Percentiles rank a stretch among this genome's conserved stretches.
Evolutionary conservation across 176 grass and related monocot genomes (phyloP).

Genomic region (Musa itinerans): DNA sequence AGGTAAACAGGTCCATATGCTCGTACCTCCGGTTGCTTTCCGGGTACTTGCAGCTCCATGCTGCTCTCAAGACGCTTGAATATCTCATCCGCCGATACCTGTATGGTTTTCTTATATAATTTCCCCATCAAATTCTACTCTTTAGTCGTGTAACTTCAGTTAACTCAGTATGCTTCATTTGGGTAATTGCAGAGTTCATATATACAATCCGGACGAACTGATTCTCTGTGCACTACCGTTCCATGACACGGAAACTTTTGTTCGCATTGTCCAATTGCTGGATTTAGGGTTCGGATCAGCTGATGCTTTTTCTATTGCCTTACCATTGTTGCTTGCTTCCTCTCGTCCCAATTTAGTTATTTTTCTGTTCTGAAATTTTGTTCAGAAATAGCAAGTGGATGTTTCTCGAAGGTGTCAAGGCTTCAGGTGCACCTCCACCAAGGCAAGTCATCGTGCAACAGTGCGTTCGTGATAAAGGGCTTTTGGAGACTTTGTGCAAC

Average conservation of each 20-base stretch:
- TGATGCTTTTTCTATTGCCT: not conserved
- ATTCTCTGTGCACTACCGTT: slow-evolving; percentile 63
- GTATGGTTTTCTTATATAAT: slow-evolving; percentile 18
- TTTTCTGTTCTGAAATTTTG: not conserved
- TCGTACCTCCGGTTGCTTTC: slow-evolving; percentile 69
- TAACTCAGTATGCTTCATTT: slow-evolving; percentile 12
- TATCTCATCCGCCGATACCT: slow-evolving; percentile 83
- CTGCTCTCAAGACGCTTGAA: slow-evolving; percentile 73
- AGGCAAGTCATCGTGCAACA: slow-evolving; percentile 80
- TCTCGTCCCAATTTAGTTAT: slow-evolving; percentile 7
- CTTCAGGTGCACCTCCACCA: slow-evolving; percentile 64
- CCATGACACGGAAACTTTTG: slow-evolving; percentile 78
- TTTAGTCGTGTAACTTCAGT: slow-evolving; percentile 8
- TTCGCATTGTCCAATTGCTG: slow-evolving; percentile 77
- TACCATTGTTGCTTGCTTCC: not conserved
- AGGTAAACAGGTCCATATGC: slow-evolving; percentile 72
- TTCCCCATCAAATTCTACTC: not conserved
- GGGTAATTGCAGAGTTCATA: slow-evolving; percentile 57
- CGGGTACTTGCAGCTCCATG: slow-evolving; percentile 54
- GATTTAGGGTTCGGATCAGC: slow-evolving; percentile 45
- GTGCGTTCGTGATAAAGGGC: slow-evolving; percentile 69
- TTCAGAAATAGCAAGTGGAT: slow-evolving; percentile 80
- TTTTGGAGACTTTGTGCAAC: slow-evolving; percentile 76
- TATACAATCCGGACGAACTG: slow-evolving; percentile 82
- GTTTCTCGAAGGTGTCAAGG: slow-evolving; percentile 75